Base-by-base conservation (phyloP, 2,329 filamentous ascomycete species). In the Alternaria dauci region DNA sequence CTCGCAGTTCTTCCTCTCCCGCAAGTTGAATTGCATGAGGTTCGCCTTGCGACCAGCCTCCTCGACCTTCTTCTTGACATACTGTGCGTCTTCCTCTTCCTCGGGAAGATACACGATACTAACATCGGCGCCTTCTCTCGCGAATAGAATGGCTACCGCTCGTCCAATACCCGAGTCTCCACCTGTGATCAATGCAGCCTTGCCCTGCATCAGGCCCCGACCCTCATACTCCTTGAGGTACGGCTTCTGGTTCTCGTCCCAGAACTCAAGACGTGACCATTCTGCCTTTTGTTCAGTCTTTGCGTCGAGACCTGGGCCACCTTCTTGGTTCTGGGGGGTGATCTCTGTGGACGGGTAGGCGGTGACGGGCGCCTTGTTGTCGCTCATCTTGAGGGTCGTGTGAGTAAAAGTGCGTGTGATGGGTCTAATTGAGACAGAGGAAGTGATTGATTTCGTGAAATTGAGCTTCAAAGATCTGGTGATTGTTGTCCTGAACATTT, bases 121-220 rank as follows among this genome's bases (percentile, higher is more conserved):
- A 25, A 85, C 86, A 60, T 90, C 87, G 14, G 90, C 91, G 5
- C 91, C 91, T 77, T 94, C 92, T 82, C 91, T 88, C 32, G 91
- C 91, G 67, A 90, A 94, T 0, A 94, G 81, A 16, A 93, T 84
- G 0, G 91, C 90, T 1, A 89, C 86, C 1, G 91, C 88, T 23
- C 90, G 86, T 9, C 91, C 91, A 63, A 94, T 94, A 2, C 91
- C 91, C 8, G 86, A 89, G 76, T 94, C 91, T 2, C 91, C 91
- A 18, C 91, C 91, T 0, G 91, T 94, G 71, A 94, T 93, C 57
- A 94, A 78, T 2, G 65, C 69, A 4, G 61, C 62, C 56, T 78
- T 78, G 59, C 71, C 72, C 52, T 77, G 65, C 16, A 70, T 42
- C 23, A 67, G 42, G 14, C 62, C 64, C 20, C 66, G 64, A 8